Percentiles rank a stretch among this genome's conserved stretches.
Evolutionary conservation across 345 rosid genomes (phyloP).

Genomic region (Aurinia saxatilis): DNA sequence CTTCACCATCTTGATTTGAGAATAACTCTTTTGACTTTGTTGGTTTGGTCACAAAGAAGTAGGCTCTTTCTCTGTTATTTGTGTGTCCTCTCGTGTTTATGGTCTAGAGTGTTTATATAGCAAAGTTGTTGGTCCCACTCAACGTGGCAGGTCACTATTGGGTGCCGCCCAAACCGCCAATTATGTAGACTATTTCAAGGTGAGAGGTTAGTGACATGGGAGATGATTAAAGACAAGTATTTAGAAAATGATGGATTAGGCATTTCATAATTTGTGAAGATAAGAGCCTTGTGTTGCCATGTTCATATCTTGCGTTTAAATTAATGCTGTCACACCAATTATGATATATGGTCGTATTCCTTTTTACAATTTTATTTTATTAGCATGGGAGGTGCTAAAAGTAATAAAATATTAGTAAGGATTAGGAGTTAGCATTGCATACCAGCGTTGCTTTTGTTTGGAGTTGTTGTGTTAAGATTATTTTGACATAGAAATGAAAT

Average conservation of each 20-base stretch:
- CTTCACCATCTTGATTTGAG: conserved; percentile 61
- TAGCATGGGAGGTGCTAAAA: conserved; percentile 12
- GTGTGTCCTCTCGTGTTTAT: background rate
- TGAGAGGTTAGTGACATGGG: background rate
- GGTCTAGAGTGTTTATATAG: background rate
- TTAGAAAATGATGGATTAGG: conserved; percentile 15
- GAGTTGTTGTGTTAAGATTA: background rate
- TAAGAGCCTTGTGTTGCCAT: conserved; percentile 10
- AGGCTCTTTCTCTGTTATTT: background rate
- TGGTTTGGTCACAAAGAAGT: background rate
- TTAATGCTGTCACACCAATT: conserved; percentile 11
- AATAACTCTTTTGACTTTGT: background rate
- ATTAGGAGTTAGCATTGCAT: background rate
- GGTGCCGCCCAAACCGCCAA: conserved; percentile 26
- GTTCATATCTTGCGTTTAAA: background rate
- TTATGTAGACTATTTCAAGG: conserved; percentile 4
- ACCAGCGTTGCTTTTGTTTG: background rate
- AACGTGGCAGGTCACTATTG: conserved; percentile 10
- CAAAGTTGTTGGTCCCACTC: background rate
- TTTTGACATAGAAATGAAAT: background rate
- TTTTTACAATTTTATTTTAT: background rate
- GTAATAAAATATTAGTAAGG: background rate
- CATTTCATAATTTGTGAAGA: conserved; percentile 18
- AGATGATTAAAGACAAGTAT: conserved; percentile 15
- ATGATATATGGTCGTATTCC: conserved; percentile 1